Evolutionary conservation across 1,284 basidiomycete species (phyloP).

Genomic region (Ustilago tritici): DNA sequence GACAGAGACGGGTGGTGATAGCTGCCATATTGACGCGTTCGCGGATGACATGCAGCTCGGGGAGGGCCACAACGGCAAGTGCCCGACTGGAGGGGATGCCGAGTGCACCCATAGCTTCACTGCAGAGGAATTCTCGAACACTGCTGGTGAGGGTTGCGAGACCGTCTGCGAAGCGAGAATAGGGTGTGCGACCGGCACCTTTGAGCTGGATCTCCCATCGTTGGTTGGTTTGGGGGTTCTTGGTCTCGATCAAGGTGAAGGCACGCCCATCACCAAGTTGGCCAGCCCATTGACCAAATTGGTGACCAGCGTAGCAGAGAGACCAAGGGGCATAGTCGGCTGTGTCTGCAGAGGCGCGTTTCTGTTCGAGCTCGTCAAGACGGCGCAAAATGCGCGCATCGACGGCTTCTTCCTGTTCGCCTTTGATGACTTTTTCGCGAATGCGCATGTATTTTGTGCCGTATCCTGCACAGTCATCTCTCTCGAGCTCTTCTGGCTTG

Average conservation of each 20-base stretch:
- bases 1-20: slow-evolving; percentile 84
- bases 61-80: slow-evolving; percentile 82
- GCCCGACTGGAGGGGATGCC: slow-evolving; percentile 89
- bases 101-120: slow-evolving; percentile 84
- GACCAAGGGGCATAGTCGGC: slow-evolving; percentile 60
- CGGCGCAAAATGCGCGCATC: slow-evolving; percentile 29
- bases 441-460: slow-evolving; percentile 53
- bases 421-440: slow-evolving; percentile 39
- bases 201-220: slow-evolving; percentile 87
- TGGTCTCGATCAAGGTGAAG: slow-evolving; percentile 82
- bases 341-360: slow-evolving; percentile 18
- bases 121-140: slow-evolving; percentile 80
- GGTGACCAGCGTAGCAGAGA: slow-evolving; percentile 71
- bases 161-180: slow-evolving; percentile 89
- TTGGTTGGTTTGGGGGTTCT: slow-evolving; percentile 70
- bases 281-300: slow-evolving; percentile 94
- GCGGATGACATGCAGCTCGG: slow-evolving; percentile 80
- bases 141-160: slow-evolving; percentile 91
- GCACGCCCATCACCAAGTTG: slow-evolving; percentile 96
- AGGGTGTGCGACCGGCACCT: slow-evolving; percentile 92
- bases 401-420: slow-evolving; percentile 26
- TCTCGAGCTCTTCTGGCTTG: slow-evolving; percentile 18
- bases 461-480: slow-evolving; percentile 35
- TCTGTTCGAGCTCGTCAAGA: slow-evolving; percentile 43
- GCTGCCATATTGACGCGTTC: slow-evolving; percentile 85